These are phyloP conservation scores for Hypomontagnella submonticulosa DNA, from an alignment of 495 filamentous ascomycete genomes.

Conservation along the genomic window DNA sequence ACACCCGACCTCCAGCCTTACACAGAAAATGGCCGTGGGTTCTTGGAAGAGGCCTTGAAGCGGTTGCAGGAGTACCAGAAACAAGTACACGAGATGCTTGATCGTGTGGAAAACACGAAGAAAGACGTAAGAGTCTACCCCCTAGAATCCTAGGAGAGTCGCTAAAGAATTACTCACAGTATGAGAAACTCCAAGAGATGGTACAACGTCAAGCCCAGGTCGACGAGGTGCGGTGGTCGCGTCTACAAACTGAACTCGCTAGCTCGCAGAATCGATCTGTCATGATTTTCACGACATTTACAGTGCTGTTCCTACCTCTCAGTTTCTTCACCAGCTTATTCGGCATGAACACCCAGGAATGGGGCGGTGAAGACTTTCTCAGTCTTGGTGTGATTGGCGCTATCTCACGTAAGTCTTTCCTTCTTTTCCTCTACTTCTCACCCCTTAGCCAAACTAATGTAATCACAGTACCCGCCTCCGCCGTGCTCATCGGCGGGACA, in stretches of 20 bases:
- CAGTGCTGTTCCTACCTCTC: conserved; percentile 72
- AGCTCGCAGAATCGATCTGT: conserved; percentile 70
- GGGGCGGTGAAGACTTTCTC: conserved; percentile 61
- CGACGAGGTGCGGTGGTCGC: conserved; percentile 72
- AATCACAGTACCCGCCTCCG: conserved; percentile 51
- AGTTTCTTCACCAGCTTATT: conserved; percentile 75
- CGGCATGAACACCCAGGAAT: conserved; percentile 73
- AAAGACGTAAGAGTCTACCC: conserved; percentile 51
- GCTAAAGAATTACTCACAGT: conserved; percentile 49
- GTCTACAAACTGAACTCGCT: conserved; percentile 71
- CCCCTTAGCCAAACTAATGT: conserved; percentile 5
- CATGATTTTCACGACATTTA: conserved; percentile 78
- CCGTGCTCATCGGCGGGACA: conserved; percentile 51
- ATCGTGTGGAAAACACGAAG: conserved; percentile 58
- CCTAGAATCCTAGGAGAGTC: neutral
- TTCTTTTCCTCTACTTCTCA: neutral
- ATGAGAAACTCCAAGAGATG: conserved; percentile 74
- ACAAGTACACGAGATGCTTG: conserved; percentile 68
- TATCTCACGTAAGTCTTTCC: conserved; percentile 49
- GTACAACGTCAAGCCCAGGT: conserved; percentile 76
- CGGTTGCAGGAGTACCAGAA: conserved; percentile 67
- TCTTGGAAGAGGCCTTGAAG: conserved; percentile 63
- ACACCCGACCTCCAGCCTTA: conserved; percentile 44
- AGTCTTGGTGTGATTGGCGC: conserved; percentile 51
- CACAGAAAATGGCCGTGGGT: conserved; percentile 55